Base-by-base conservation (phyloP, 176 grass and related monocot genomes). In the Metroxylon sagu region DNA sequence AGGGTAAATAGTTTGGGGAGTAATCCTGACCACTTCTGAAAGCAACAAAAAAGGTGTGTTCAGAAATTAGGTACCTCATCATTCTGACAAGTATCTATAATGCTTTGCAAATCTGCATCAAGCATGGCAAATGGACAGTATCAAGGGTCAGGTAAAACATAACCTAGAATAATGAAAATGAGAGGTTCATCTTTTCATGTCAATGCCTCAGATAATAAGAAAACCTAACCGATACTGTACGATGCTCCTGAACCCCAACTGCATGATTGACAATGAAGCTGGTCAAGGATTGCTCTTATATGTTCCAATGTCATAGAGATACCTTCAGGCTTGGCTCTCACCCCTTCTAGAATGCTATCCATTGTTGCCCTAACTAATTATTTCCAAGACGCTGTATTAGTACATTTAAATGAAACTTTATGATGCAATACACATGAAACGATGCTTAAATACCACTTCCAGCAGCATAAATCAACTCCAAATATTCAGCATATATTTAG, bases 241-340 rank as follows among this genome's bases (percentile, higher is more conserved):
- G 68, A 82, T 30, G 71, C 54, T 59, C 85, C 78, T 18, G 68
- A 7, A 70, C 82, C 71, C 21, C 69, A 73, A 53, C 48, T 57
- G 57, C 60, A 75, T 64, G 81, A 63, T 58, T 59, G 61, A 61
- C 86, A 91, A 26, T 68, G 29, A 54, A 97, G 77, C 54, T 82
- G 74, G 29, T 85, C 82, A 55, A 91, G 71, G 35, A 97, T 71
- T 71, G 30, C 48, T 76, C 63, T 85, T 48, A 97, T 64, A n/a
- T 88, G 83, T 74, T 85, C 78, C 56, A 97, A 48, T 29, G 92
- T 97, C 92, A 97, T 88, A 29, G 80, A 78, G 4, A 79, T 66
- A 26, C 86, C 75, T 49, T 64, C 86, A 72, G 82, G 86, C 65
- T 90, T 97, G 51, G 78, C 77, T 84, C 67, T 75, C 53, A 96